Percentiles rank a stretch among this genome's conserved stretches.
Evolutionary conservation across 352 stramenopile genomes (phyloP).

Genomic region (Phytophthora melonis): DNA sequence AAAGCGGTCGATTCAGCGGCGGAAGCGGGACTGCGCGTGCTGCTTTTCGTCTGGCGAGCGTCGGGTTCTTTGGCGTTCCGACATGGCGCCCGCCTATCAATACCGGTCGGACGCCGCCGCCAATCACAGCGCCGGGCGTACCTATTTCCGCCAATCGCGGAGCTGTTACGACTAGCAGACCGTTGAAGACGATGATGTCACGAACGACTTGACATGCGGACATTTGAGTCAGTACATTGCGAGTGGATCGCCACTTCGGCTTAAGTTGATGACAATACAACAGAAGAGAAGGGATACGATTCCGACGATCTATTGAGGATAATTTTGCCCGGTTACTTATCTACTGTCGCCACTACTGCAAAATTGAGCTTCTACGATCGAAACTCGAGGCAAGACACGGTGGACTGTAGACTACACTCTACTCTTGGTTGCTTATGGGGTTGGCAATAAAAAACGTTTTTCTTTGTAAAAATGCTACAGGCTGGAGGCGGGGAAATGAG

Average conservation of each 20-base stretch:
- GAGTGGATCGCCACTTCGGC: no score
- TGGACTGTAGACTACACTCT: slow-evolving; percentile 19
- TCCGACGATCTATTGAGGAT: neutral
- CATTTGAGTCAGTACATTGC: no score
- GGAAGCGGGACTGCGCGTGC: neutral
- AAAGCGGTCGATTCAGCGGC: neutral
- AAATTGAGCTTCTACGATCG: slow-evolving; percentile 11
- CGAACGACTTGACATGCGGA: no score
- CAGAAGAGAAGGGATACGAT: no score
- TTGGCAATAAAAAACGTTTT: slow-evolving; percentile 43
- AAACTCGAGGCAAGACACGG: slow-evolving; percentile 14
- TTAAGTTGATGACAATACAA: no score
- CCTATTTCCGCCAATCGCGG: slow-evolving; percentile 15
- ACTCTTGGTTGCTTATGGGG: slow-evolving; percentile 22
- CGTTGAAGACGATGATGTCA: neutral
- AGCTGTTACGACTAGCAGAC: neutral
- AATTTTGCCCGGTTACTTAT: no score
- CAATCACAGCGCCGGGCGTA: neutral
- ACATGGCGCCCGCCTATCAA: slow-evolving; percentile 12
- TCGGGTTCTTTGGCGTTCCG: slow-evolving; percentile 19
- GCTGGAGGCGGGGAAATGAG: slow-evolving; percentile 36
- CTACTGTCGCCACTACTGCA: no score
- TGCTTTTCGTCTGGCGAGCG: neutral
- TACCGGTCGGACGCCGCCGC: neutral
- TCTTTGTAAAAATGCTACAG: slow-evolving; percentile 50